phyloP scores from a whole-genome alignment of 345 rosid species.

The Leavenworthia alabamica region DNA sequence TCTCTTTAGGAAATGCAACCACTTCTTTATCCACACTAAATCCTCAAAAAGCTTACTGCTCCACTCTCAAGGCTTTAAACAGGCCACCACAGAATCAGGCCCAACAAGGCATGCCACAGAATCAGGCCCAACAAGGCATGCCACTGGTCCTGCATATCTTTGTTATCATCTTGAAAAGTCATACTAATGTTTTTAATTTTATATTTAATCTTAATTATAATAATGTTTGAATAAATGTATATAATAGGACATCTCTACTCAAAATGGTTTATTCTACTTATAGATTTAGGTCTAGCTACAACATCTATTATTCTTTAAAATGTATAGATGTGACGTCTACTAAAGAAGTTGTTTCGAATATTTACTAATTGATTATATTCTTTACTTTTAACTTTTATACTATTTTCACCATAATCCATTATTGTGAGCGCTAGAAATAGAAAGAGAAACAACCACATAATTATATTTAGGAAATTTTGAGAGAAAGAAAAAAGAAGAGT shows the following conservation, averaged over 20 bases:
- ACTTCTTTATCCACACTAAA: too few relatives aligned
- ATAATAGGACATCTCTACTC: not conserved
- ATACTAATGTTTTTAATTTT: too few relatives aligned
- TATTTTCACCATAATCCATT: not conserved
- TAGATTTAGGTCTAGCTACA: not conserved
- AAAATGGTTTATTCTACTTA: not conserved
- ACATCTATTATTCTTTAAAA: not conserved
- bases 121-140: too few relatives aligned
- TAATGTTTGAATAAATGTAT: not conserved
- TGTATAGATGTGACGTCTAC: not conserved
- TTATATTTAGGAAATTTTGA: constrained; percentile 5
- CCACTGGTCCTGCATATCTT: too few relatives aligned
- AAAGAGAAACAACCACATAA: not conserved
- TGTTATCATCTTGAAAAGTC: too few relatives aligned
- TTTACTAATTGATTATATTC: not conserved
- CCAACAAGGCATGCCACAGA: too few relatives aligned
- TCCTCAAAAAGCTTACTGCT: too few relatives aligned
- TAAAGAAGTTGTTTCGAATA: not conserved
- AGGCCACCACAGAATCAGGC: too few relatives aligned
- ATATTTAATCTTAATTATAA: too few relatives aligned
- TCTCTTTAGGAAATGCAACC: too few relatives aligned
- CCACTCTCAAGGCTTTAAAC: too few relatives aligned
- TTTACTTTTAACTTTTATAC: constrained; percentile 1
- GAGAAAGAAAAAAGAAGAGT: not conserved
- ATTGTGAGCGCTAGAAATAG: constrained; percentile 3